Conservation (phyloP, 2,329 filamentous ascomycete species). For the Byssochlamys sp. region DNA sequence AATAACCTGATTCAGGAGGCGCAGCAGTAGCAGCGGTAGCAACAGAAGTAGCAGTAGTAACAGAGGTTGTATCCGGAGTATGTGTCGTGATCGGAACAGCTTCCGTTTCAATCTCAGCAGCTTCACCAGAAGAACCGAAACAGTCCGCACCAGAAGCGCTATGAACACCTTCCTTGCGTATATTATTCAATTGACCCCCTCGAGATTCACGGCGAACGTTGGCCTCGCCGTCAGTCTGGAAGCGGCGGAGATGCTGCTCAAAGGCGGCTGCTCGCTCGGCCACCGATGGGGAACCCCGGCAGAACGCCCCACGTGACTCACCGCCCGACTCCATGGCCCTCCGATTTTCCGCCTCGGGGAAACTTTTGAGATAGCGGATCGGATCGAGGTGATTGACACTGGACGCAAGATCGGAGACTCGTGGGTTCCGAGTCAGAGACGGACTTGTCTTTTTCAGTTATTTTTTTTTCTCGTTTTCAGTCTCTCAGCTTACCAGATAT, state of each 20-base stretch:
- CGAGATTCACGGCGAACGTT: not conserved
- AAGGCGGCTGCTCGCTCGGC: conserved; percentile 13
- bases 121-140: not conserved
- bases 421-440: not conserved
- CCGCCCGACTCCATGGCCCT: conserved; percentile 15
- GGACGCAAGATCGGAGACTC: not conserved
- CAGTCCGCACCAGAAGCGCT: not conserved
- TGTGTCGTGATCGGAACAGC: not conserved
- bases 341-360: not conserved
- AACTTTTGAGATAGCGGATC: not conserved
- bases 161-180: not conserved
- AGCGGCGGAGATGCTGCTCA: conserved; percentile 10
- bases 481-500: no score
- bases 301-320: conserved; percentile 21
- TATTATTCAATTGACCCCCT: not conserved
- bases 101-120: not conserved
- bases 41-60: no score
- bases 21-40: not conserved
- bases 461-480: not conserved
- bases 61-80: not conserved
- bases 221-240: not conserved
- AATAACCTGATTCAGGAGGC: not conserved
- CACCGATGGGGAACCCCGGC: conserved; percentile 8
- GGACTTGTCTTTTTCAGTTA: not conserved
- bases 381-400: not conserved